Base-by-base conservation (phyloP, 1,139 yeast genomes). In the Saccharomyces pastorianus region DNA sequence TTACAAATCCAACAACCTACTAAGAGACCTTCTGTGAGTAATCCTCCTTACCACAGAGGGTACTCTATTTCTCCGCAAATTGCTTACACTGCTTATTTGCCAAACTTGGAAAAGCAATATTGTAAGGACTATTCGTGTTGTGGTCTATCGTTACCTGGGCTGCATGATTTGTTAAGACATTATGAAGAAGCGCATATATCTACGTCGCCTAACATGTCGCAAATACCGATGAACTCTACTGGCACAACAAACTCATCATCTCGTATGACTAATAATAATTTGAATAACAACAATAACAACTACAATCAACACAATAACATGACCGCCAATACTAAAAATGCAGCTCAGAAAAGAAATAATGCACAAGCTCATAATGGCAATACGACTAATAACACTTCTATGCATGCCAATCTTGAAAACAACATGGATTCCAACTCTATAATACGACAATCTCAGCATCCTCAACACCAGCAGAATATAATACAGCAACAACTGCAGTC, bases 61-160 rank as follows among this genome's bases (percentile, higher is more conserved):
- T 38, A 38, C 6, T 28, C 52, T n/a, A 51, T 49, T 9, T 47
- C 53, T 27, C 53, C 53, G 2, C 47, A 44, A 6, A 50, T 41
- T 8, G 41, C 53, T 2, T 47, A 41, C 31, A 46, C 38, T 14
- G 50, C 53, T 67, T 90, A 89, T 69, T 76, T 91, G 60, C 97
- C 98, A 14, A 88, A 88, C 65, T 76, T 93, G 58, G 99, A 93
- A 72, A 96, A 96, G 9, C 91, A 91, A 70, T 93, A 91, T 71
- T 93, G 99, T 71, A 88, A 88, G 70, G 99, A 93, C 73, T 93
- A 93, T 72, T 84, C 91, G 56, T 93, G 99, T 71, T 93, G 99
- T 74, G 99, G 98, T 31, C 86, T 88, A 68, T 76, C 86, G 46
- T 77, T 95, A 56, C 98, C 98, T 32, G 91, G 96, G 9, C 76